Base-by-base conservation (phyloP, 306 rosid genomes). In the Quercus engelmannii region DNA sequence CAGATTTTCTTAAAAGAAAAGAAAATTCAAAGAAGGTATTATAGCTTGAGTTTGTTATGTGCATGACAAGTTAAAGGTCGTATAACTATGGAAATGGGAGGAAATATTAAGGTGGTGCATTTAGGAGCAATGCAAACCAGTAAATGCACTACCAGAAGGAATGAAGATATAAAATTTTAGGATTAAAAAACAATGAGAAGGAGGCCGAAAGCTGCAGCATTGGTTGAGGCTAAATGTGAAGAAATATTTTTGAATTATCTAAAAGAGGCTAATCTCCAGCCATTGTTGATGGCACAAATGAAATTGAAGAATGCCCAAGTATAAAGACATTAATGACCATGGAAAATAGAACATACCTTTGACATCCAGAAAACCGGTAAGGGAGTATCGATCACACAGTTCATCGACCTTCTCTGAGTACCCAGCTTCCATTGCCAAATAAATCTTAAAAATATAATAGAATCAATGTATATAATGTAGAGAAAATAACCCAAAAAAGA, bases 401-500 rank as follows among this genome's bases (percentile, higher is more conserved):
- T 95, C 97, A 80, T 91, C 96, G 77, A 90, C 99, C 86, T 93
- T 95, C 86, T 93, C 99, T 6, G 62, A 28, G 87, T 95, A 95
- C 82, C 98, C 98, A 84, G 99, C 98, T 81, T 95, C 99, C 99
- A 95, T 83, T 59, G 99, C 99, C 91, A 95, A 88, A 86, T 91
- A 89, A 75, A 95, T 96, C 99, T 95, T 78, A 71, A 84, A 81
- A 57, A 79, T 6, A 75, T 46, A 46, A 54, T 69, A 55, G 43
- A 51, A 46, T 77, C 74, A 65, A 13, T 74, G 79, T 41, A 49
- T 13, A 69, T 55, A 58, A 75, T 30, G 72, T 23, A 23, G 64
- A 68, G 56, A 69, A 79, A 76, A 19, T 33, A 9, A 19, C 25
- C 15, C 70, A 64, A 19, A 19, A 67, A 18, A 67, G 10, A 33